phyloP scores from a whole-genome alignment of 2,329 filamentous ascomycete genomes.

The Torrubiella hemipterigena region DNA sequence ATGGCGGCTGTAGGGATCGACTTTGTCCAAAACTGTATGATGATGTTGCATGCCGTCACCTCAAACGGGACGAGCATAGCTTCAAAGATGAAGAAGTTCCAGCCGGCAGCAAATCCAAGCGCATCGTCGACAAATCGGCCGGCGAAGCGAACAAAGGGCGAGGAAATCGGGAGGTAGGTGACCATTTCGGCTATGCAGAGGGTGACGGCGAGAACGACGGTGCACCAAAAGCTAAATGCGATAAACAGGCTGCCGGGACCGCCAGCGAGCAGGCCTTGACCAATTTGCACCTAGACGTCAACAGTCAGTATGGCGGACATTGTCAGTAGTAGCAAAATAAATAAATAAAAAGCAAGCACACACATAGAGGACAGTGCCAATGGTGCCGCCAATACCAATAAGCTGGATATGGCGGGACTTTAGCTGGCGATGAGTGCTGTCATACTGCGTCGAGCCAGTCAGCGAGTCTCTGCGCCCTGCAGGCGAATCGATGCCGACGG shows the following conservation, averaged over 20 bases:
- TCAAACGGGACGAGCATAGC: conserved; percentile 57
- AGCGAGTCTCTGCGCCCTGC: conserved; percentile 8
- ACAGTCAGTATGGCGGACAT: conserved; percentile 7
- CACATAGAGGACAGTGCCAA: conserved; percentile 49
- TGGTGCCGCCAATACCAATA: conserved; percentile 52
- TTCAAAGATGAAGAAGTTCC: conserved; percentile 65
- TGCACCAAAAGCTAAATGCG: conserved; percentile 50
- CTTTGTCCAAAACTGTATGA: conserved; percentile 53
- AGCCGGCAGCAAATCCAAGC: conserved; percentile 60
- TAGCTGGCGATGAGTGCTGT: conserved; percentile 38
- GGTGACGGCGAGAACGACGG: conserved; percentile 47
- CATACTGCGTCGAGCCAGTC: conserved; percentile 11
- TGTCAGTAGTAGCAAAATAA: conserved; percentile 7
- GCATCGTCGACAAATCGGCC: conserved; percentile 65
- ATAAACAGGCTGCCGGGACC: conserved; percentile 37
- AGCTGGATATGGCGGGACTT: conserved; percentile 46
- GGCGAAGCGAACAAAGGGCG: conserved; percentile 67
- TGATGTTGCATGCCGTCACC: conserved; percentile 51
- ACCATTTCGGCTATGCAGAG: conserved; percentile 64
- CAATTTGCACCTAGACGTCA: conserved; percentile 37
- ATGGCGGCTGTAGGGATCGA: conserved; percentile 46
- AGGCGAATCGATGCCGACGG: background rate
- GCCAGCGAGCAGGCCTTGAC: conserved; percentile 42
- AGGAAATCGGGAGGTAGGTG: conserved; percentile 63
- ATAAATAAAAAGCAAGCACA: conserved; percentile 11